Evolutionary conservation across 192 early-diverging fungal genomes (phyloP), one percentile per base, ranked within the genome.

Genomic region (Entomortierella lignicola): DNA sequence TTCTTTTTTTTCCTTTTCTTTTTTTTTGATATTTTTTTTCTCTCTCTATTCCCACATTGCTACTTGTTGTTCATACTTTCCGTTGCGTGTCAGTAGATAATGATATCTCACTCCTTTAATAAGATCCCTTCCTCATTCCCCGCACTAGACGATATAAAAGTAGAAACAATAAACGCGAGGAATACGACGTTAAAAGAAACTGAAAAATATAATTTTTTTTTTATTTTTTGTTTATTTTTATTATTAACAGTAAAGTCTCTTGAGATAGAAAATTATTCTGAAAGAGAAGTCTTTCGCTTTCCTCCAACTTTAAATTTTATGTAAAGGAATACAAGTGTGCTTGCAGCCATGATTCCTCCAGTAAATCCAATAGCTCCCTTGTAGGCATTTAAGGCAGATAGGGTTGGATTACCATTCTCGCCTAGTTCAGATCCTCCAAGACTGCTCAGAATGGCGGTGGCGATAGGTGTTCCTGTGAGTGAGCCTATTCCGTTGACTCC

Each of bases 401-500:
- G 54, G 0, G 30, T 39, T 1, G 20, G 25, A 25, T 20, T 52
- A 25, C 32, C 44, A 12, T 48, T 61, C 25, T 41, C 41, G 4
- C 41, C 15, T 26, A 5, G n/a, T 2, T 27, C 15, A 17, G 27
- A 52, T 1, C 66, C 74, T 11, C 67, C 63, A 4, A 65, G 23
- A 17, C 59, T 71, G 6, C 57, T 47, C 26, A 83, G 54, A 50
- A 83, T 64, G 1, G 70, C 56, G 4, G 81, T 59, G 2, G 81
- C 77, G 23, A 85, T 83, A 3, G 84, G 84, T 8, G 81, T 80
- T 1, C 84, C 84, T 60, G 77, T 63, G 12, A 85, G 51, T 8
- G 79, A 82, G 2, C 84, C 84, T 48, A 85, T 55, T 13, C 80
- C 73, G 29, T 82, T 83, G 21, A 80, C 70, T 13, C 80, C 82